Evolutionary conservation across 345 rosid species (phyloP).

Genomic region (Geranium rotundifolium): DNA sequence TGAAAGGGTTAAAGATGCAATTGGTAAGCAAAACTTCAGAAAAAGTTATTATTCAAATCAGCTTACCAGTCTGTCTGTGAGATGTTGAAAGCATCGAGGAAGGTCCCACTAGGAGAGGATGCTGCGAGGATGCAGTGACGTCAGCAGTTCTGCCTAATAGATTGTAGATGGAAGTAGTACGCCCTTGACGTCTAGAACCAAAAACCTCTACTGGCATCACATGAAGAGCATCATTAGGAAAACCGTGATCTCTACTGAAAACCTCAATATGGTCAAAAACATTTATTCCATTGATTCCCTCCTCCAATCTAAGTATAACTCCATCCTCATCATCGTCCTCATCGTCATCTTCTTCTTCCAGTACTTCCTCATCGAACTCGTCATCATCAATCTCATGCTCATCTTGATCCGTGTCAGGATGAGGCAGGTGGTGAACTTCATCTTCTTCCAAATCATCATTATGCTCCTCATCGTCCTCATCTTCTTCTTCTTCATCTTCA

Average conservation of each 20-base stretch:
- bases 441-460: slow-evolving; percentile 47
- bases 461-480: slow-evolving; percentile 49
- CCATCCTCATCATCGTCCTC: slow-evolving; percentile 91
- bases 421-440: slow-evolving; percentile 81
- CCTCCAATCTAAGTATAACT: slow-evolving; percentile 75
- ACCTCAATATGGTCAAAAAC: slow-evolving; percentile 91
- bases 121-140: slow-evolving; percentile 51
- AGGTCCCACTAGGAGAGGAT: slow-evolving; percentile 79
- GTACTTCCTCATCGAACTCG: slow-evolving; percentile 82
- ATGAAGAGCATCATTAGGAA: slow-evolving; percentile 75
- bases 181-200: slow-evolving; percentile 92
- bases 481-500: slow-evolving; percentile 60
- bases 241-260: slow-evolving; percentile 74
- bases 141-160: slow-evolving; percentile 75
- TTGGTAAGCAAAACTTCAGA: too few relatives aligned
- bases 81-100: slow-evolving; percentile 28
- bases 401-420: slow-evolving; percentile 86
- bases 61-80: slow-evolving; percentile 54
- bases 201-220: slow-evolving; percentile 97
- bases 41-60: not conserved
- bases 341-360: slow-evolving; percentile 86
- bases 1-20: not conserved
- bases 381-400: slow-evolving; percentile 94
- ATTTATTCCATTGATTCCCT: slow-evolving; percentile 82
- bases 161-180: slow-evolving; percentile 91